phyloP scores from a whole-genome alignment of 2,329 filamentous ascomycete species.

The Cercospora sojina region DNA sequence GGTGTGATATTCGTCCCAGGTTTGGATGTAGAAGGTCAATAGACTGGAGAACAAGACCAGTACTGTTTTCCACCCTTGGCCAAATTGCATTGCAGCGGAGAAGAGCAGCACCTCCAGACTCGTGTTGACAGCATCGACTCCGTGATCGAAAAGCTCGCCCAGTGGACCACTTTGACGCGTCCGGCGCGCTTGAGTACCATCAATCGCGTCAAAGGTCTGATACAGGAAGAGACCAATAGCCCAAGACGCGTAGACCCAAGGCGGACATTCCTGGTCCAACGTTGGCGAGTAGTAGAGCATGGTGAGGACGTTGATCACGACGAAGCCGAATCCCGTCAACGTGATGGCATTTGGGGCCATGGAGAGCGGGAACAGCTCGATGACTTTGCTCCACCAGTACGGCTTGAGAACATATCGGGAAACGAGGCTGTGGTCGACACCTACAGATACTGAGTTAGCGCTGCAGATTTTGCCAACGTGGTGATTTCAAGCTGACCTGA shows the following conservation, averaged over 20 bases:
- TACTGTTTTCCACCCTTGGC: slow-evolving; percentile 87
- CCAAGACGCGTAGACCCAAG: slow-evolving; percentile 95
- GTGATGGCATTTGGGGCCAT: slow-evolving; percentile 86
- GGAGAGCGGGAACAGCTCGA: slow-evolving; percentile 88
- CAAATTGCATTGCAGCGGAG: slow-evolving; percentile 86
- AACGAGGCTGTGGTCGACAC: slow-evolving; percentile 83
- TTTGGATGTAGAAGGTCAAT: slow-evolving; percentile 51
- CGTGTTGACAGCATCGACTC: slow-evolving; percentile 94
- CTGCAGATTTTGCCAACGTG: too few species aligned
- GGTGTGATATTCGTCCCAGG: slow-evolving; percentile 68
- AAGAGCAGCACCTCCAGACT: slow-evolving; percentile 92
- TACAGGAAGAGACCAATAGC: slow-evolving; percentile 88
- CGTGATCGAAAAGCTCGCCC: slow-evolving; percentile 95
- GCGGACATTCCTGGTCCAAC: slow-evolving; percentile 86
- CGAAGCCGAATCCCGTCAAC: slow-evolving; percentile 83
- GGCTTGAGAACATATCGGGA: slow-evolving; percentile 95
- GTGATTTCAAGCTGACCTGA: slow-evolving; percentile 26
- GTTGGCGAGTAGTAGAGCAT: slow-evolving; percentile 95
- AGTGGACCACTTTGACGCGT: slow-evolving; percentile 90
- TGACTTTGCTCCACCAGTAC: slow-evolving; percentile 93
- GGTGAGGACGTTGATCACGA: slow-evolving; percentile 85
- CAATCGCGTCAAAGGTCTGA: slow-evolving; percentile 97
- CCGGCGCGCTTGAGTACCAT: slow-evolving; percentile 89
- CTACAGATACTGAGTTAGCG: slow-evolving; percentile 30
- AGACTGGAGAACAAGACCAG: slow-evolving; percentile 77